A percentile compares a stretch with the other conserved stretches of the same genome.
Conservation (phyloP, 768 basidiomycete genomes). For the Galerina sulciceps region DNA sequence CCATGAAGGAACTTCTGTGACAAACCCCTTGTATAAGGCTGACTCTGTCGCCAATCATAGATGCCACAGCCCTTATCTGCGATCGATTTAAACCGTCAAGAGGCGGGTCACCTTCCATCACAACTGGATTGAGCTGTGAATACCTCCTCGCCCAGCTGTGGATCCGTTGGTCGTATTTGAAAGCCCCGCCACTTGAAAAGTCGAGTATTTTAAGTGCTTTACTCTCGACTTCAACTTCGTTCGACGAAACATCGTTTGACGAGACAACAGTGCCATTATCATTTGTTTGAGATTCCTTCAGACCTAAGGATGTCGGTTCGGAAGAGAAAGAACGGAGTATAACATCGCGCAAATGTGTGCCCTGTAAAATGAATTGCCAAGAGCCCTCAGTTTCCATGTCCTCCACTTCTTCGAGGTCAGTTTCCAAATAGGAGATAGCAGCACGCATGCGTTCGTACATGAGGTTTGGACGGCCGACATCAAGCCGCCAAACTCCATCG, state of each 20-base stretch:
- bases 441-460: constrained; percentile 70
- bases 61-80: constrained; percentile 83
- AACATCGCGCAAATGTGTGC: constrained; percentile 75
- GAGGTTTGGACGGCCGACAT: constrained; percentile 70
- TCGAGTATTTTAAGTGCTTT: not conserved
- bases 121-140: constrained; percentile 57
- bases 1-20: constrained; percentile 6
- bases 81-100: constrained; percentile 68
- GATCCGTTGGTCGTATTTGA: constrained; percentile 75
- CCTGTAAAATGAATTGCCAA: constrained; percentile 61
- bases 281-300: not conserved
- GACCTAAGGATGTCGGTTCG: not conserved
- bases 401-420: constrained; percentile 54
- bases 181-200: constrained; percentile 39
- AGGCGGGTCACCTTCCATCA: constrained; percentile 78
- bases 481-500: constrained; percentile 65
- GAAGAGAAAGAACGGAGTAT: constrained; percentile 60
- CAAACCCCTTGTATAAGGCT: constrained; percentile 88
- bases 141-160: constrained; percentile 84
- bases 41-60: constrained; percentile 81
- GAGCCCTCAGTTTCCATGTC: constrained; percentile 27
- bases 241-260: not conserved
- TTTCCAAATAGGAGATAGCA: constrained; percentile 61
- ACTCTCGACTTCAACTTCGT: constrained; percentile 6
- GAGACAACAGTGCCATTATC: not conserved